Base-by-base conservation (phyloP, 768 basidiomycete species). In the Termitomyces eurrhizus region DNA sequence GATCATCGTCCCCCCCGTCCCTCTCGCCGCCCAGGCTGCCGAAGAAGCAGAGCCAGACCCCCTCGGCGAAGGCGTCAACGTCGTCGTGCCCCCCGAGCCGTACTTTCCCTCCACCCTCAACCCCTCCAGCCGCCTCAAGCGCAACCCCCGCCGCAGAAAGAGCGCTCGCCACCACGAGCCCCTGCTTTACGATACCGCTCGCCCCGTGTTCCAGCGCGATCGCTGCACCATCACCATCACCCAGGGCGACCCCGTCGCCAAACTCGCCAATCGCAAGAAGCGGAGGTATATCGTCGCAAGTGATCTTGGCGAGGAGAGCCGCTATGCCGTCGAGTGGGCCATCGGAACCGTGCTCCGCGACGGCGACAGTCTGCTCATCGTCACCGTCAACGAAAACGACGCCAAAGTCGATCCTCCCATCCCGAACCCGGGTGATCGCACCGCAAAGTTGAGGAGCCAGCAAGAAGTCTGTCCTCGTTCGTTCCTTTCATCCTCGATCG, bases 251-350 rank as follows among this genome's bases (percentile, higher is more conserved):
- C 93, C 94, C 1, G 83, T 72, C 0, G 77, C 75, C 0, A 83
- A 83, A 59, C 75, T 82, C 48, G 78, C 78, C 48, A 77, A 73
- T 21, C 78, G 85, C 7, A 83, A 83, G 69, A 80, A 83, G 64
- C 79, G 84, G 64, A 81, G 83, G 62, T 99, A 98, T 73, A 79
- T 97, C 12, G 89, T 98, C 24, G 91, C 95, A 6, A 97, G 94
- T 69, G 97, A 99, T 81, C 71, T 98, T 67, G 93, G 91, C 62
- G 93, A 97, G 65, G 96, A 99, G 75, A 89, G 87, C 73, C 80
- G 89, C 37, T 99, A 95, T 72, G 97, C 97, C 0, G 85, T 98
- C 7, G 95, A 98, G 72, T 99, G 96, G 97, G 93, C 92, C 11
- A 95, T 98, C 57, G 96, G 95, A 2, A 98, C 96, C 0, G 96